Percentiles rank a stretch among this genome's conserved stretches.
Conservation (phyloP, 2,329 filamentous ascomycete genomes). For the Alternaria conjuncta region DNA sequence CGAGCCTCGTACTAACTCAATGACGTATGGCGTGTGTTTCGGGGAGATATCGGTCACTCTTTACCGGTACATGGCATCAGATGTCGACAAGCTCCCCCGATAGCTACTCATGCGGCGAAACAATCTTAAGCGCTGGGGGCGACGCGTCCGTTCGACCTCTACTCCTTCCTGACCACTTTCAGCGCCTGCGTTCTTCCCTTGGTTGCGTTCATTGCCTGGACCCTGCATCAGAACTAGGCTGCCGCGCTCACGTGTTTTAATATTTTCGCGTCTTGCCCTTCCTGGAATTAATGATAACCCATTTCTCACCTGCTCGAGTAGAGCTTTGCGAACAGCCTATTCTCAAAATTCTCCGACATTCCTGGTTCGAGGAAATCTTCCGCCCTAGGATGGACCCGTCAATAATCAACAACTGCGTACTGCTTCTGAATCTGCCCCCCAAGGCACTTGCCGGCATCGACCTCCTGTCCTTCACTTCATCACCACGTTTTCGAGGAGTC, state of each 20-base stretch:
- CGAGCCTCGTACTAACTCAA: conserved; percentile 13
- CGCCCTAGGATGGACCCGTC: conserved; percentile 44
- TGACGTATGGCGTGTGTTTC: conserved; percentile 21
- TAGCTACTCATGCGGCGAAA: conserved; percentile 14
- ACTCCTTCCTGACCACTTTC: not conserved
- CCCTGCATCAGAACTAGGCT: conserved; percentile 1
- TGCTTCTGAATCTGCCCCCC: conserved; percentile 55
- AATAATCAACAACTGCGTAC: conserved; percentile 44
- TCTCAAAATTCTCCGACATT: conserved; percentile 45
- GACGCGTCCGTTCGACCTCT: not conserved
- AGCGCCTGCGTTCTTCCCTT: not conserved
- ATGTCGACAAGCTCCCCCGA: conserved; percentile 16
- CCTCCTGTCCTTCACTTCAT: conserved; percentile 67
- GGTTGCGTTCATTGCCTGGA: not conserved
- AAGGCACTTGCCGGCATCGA: conserved; percentile 61
- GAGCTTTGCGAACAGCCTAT: conserved; percentile 21
- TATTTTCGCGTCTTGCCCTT: conserved; percentile 17
- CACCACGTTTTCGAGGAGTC: conserved; percentile 66
- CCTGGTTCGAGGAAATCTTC: conserved; percentile 43
- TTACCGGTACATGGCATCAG: conserved; percentile 12
- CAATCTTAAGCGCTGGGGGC: not conserved
- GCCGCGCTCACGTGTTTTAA: conserved; percentile 17
- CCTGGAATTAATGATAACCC: conserved; percentile 24
- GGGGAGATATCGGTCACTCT: conserved; percentile 23
- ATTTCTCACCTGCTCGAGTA: conserved; percentile 21